Conservation (phyloP, 768 basidiomycete species). For the Tricholoma flavovirens region DNA sequence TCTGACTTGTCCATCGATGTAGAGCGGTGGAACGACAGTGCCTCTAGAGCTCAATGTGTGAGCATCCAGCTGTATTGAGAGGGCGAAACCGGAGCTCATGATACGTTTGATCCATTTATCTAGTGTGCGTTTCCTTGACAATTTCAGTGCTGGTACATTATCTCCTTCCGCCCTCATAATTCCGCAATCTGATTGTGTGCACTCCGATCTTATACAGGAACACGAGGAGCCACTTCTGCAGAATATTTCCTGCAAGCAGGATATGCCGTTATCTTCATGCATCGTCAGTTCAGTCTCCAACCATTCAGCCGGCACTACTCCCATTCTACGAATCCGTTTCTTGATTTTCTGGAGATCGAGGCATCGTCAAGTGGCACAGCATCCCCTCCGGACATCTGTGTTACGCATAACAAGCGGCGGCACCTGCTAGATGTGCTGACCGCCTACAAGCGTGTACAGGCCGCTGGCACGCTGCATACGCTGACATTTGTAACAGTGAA, state of each 20-base stretch:
- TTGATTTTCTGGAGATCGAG: constrained; percentile 85
- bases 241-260: constrained; percentile 94
- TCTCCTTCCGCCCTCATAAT: background rate
- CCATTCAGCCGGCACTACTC: constrained; percentile 98
- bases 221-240: constrained; percentile 94
- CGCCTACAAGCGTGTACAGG: constrained; percentile 76
- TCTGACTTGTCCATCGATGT: constrained; percentile 9
- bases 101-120: constrained; percentile 15
- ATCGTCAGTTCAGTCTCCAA: constrained; percentile 94
- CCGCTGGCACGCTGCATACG: constrained; percentile 69
- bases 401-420: constrained; percentile 57
- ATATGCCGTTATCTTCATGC: constrained; percentile 99
- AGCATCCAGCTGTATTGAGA: constrained; percentile 34
- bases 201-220: constrained; percentile 47
- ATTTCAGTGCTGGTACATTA: constrained; percentile 89
- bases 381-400: constrained; percentile 48
- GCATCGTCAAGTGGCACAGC: constrained; percentile 15
- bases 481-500: constrained; percentile 92
- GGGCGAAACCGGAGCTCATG: constrained; percentile 21
- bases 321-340: constrained; percentile 95
- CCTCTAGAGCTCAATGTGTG: constrained; percentile 99
- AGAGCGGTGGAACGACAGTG: constrained; percentile 99
- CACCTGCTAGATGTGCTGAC: constrained; percentile 69
- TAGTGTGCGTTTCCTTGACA: constrained; percentile 97
- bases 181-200: constrained; percentile 2